Evolutionary conservation across 2,329 filamentous ascomycete genomes (phyloP), one percentile per base, ranked within the genome.

Genomic region (Fusarium irregulare): DNA sequence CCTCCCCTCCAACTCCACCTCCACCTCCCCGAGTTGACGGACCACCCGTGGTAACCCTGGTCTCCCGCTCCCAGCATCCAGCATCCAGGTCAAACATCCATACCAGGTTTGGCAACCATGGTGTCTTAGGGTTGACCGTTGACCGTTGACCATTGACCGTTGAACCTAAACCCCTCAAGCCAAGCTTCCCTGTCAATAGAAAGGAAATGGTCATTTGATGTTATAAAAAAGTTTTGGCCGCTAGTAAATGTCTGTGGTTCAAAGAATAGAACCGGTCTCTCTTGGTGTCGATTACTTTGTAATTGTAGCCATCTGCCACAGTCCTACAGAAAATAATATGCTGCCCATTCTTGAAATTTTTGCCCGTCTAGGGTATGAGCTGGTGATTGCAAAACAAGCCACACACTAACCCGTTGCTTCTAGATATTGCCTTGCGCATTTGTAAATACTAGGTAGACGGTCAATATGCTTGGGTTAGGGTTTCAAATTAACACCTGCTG

Each of bases 111-210:
- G 48, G 44, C 45, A 57, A 60, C 55, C 50, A 61, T 40, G 37
- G 59, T 49, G 28, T 56, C 37, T 51, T 62, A 66, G 60, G 66
- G 51, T 68, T 68, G 67, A 61, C 71, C 72, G 72, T 34, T 34
- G 32, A 34, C 74, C 73, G 73, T 75, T 72, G 57, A 63, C 74
- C 73, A 72, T 76, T 73, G 54, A 63, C 74, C 73, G 73, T 76
- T 73, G 54, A 53, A 50, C 48, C 56, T 70, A 62, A 53, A 70
- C 61, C 66, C 48, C 69, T 70, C 70, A 74, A 53, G 30, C 46
- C 16, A n/a, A 11, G 27, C 49, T 42, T 66, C 66, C 66, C 56
- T 60, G 62, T 51, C 46, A 44, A 28, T 23, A 56, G 56, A 54
- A 46, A 56, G 42, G 37, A 56, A 63, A 56, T 56, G 20, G 37